Evolutionary conservation across 371 early-diverging fungal genomes (phyloP).

Genomic region (Mortierella sp.): DNA sequence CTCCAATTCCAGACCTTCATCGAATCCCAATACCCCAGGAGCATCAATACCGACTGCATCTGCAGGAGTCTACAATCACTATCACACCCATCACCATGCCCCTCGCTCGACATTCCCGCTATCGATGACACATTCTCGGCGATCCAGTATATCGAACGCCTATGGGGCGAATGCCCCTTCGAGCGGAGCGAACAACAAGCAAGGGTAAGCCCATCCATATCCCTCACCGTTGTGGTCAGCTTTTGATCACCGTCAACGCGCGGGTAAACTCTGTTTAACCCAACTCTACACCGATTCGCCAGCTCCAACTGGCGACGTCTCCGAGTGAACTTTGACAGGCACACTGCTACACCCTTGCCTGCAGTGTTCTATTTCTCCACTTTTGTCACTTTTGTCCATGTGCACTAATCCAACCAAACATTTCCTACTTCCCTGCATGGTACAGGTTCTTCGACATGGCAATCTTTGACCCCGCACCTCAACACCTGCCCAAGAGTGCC

Average conservation of each 20-base stretch:
- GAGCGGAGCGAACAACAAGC: conserved; percentile 15
- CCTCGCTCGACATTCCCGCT: conserved; percentile 21
- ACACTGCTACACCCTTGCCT: background rate
- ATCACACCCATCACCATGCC: conserved; percentile 38
- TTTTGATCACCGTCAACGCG: too few species aligned
- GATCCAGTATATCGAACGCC: conserved; percentile 32
- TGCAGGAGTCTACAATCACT: conserved; percentile 23
- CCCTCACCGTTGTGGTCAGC: background rate
- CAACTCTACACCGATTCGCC: background rate
- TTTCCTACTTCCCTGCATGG: too few species aligned
- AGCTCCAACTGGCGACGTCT: background rate
- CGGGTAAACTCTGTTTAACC: conserved; percentile 22
- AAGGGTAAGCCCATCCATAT: conserved; percentile 24
- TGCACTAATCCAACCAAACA: too few species aligned
- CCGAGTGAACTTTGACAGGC: background rate
- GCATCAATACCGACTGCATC: conserved; percentile 4
- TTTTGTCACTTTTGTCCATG: too few species aligned
- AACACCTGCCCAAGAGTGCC: conserved; percentile 20
- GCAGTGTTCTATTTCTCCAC: too few species aligned
- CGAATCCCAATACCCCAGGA: conserved; percentile 19
- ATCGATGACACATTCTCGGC: conserved; percentile 37
- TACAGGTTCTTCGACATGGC: conserved; percentile 45
- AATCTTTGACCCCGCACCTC: conserved; percentile 41
- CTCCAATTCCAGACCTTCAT: conserved; percentile 14
- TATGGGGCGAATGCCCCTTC: conserved; percentile 2